Evolutionary conservation across 805 yeast genomes (phyloP), one percentile per base, ranked within the genome.

Genomic region (Wickerhamiella nectarea): DNA sequence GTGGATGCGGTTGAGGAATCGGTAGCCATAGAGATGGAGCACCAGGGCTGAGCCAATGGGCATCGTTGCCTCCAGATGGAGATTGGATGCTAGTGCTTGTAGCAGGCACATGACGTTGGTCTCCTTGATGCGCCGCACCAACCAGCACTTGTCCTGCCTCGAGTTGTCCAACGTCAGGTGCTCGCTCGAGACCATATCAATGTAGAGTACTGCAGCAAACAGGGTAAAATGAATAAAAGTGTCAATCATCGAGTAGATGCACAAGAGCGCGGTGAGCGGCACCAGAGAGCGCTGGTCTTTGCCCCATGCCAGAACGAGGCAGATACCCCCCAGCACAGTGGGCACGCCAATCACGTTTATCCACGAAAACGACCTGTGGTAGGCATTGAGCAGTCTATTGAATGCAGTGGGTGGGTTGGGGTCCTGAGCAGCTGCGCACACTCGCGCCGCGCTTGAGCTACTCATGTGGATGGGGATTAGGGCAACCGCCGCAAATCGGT

Each of bases 141-240:
- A 12, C 8, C 18, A 10, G 36, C 4, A 9, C 28, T 29, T 38
- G 20, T 19, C 26, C 18, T 34, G 24, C 18, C 31, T 36, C 11
- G 31, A 24, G 21, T 34, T 11, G 5, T n/a, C 34, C 11, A 28
- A 31, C 5, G 35, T 28, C 29, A 20, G 24, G 22, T 26, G 6
- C 15, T 36, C 40, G n/a, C 19, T 11, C 20, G 44, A 25, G 8
- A 36, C 41, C 33, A 45, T 20, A n/a, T 45, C 47, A 21, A 45
- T 40, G 31, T 45, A 45, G 7, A 45, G 22, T 15, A 36, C 33
- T 1, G 44, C 38, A 11, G 38, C 34, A 28, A 45, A 40, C 14
- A 25, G 25, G 10, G 41, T 29, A 11, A 14, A 39, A 24, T 45
- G 47, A 3, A 45, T 19, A 10, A 36, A 17, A n/a, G 33, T 31